phyloP scores from a whole-genome alignment of 164 flowering plant genomes.

The Liriodendron chinense region DNA sequence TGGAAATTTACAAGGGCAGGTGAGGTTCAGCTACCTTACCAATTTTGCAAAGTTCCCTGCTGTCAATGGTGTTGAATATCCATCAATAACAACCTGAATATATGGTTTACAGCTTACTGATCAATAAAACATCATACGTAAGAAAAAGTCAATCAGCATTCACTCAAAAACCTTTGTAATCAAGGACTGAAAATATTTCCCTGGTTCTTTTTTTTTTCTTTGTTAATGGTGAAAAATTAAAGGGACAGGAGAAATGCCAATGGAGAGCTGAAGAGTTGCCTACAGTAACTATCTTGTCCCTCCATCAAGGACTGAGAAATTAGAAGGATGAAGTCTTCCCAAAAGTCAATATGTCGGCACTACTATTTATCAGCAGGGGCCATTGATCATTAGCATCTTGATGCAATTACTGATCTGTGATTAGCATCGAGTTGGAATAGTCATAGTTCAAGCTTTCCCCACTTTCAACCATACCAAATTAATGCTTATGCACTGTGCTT shows the following conservation, averaged over 20 bases:
- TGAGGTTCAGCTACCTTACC: conserved; percentile 71
- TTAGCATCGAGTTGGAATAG: background rate
- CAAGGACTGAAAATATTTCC: background rate
- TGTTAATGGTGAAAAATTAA: background rate
- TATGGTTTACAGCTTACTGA: background rate
- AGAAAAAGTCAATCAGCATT: background rate
- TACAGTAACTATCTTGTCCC: background rate
- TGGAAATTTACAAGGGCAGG: conserved; percentile 11
- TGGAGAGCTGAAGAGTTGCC: background rate
- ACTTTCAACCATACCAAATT: background rate
- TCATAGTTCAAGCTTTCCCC: background rate
- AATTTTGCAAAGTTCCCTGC: conserved; percentile 91
- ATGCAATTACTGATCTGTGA: too few relatives aligned
- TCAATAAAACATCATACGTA: background rate
- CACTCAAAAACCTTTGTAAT: background rate
- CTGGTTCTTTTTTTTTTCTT: too few relatives aligned
- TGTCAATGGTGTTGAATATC: conserved; percentile 93
- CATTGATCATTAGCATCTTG: too few relatives aligned
- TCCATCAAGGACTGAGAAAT: background rate
- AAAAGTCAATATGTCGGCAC: too few relatives aligned
- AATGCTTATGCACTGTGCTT: background rate
- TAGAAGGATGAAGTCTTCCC: background rate
- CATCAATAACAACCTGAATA: conserved; percentile 82
- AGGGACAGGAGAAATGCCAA: background rate
- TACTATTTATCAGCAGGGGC: too few relatives aligned